These are phyloP conservation scores for Aspergillus ibericus DNA, from an alignment of 2,329 filamentous ascomycete species.

Conservation along the genomic window DNA sequence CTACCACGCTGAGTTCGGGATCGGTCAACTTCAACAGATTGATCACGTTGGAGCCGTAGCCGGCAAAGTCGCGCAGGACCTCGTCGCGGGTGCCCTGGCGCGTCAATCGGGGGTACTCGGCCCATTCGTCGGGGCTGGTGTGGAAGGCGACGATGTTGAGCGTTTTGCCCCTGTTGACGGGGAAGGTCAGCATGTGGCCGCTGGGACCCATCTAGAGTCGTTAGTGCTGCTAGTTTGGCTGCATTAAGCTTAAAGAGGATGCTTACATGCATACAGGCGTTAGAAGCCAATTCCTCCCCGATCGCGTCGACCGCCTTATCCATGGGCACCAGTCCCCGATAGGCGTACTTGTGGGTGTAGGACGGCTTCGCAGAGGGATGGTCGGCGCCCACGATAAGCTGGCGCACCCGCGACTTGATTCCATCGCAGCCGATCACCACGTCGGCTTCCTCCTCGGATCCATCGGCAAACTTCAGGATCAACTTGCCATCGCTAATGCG, in stretches of 20 bases:
- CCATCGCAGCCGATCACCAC: constrained; percentile 51
- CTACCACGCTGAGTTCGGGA: constrained; percentile 27
- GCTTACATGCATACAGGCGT: constrained; percentile 34
- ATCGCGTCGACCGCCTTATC: constrained; percentile 45
- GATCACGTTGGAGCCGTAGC: constrained; percentile 23
- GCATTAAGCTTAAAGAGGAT: neutral
- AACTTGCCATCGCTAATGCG: constrained; percentile 26
- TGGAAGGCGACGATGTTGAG: constrained; percentile 51
- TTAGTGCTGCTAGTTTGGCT: neutral
- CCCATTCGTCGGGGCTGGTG: constrained; percentile 27
- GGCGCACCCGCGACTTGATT: constrained; percentile 50
- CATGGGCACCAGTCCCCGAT: constrained; percentile 16
- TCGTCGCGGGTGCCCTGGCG: constrained; percentile 23
- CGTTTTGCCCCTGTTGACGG: constrained; percentile 48
- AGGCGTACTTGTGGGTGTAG: constrained; percentile 54
- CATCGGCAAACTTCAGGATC: constrained; percentile 46
- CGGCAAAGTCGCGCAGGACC: constrained; percentile 22
- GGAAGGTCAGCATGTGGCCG: constrained; percentile 51
- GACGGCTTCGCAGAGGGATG: constrained; percentile 46
- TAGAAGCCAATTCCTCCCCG: constrained; percentile 46
- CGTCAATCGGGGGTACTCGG: constrained; percentile 22
- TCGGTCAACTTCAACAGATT: constrained; percentile 30
- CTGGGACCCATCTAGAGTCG: constrained; percentile 37
- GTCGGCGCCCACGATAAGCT: constrained; percentile 44
- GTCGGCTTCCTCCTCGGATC: constrained; percentile 42